Conservation (phyloP, 305 asterid genomes). For the Fraxinus sp. region DNA sequence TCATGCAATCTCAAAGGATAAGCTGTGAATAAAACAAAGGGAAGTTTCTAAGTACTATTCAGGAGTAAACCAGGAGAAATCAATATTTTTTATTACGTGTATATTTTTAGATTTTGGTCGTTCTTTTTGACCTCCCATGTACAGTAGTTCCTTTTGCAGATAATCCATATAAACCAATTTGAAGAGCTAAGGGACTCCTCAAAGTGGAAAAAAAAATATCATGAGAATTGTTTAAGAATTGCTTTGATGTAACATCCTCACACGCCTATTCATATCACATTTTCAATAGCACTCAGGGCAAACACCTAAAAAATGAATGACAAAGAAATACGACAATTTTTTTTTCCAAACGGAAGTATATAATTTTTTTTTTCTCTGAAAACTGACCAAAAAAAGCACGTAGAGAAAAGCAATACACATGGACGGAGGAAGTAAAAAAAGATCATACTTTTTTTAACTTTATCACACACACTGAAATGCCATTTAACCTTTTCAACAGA, state of each 20-base stretch:
- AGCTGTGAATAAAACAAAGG: not conserved
- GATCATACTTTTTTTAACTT: not conserved
- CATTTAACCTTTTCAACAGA: not conserved
- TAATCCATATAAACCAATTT: not conserved
- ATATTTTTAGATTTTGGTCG: not conserved
- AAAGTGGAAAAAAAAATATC: not conserved
- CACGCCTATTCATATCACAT: not conserved
- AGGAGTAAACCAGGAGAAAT: not conserved
- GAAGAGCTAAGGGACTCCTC: not conserved
- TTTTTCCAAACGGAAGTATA: not conserved
- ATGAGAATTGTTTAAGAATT: not conserved
- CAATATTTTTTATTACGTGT: not conserved
- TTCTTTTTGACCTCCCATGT: not conserved
- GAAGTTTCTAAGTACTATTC: not conserved
- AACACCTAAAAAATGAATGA: not conserved
- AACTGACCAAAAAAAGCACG: not conserved
- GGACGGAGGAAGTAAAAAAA: not conserved
- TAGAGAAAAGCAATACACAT: not conserved
- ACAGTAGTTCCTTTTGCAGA: not conserved
- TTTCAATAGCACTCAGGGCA: not conserved
- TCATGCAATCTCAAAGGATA: not conserved
- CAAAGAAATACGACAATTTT: not conserved
- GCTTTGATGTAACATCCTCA: not conserved
- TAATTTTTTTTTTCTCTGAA: not conserved
- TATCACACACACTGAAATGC: not conserved